Conservation (phyloP, 2,329 filamentous ascomycete genomes). For the Botrytis squamosa region DNA sequence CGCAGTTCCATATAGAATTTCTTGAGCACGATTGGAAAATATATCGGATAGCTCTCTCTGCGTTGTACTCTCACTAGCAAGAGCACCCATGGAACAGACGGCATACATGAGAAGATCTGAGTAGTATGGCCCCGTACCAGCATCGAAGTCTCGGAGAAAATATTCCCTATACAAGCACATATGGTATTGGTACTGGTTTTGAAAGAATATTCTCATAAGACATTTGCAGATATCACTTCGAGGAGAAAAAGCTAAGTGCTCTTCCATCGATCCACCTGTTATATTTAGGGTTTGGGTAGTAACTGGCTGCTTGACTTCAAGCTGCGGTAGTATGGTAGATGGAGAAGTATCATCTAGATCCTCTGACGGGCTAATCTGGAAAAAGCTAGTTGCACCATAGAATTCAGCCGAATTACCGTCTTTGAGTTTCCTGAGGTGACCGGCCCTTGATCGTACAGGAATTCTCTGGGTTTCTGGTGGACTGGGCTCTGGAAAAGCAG, state of each 20-base stretch:
- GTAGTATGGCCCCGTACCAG: slow-evolving; percentile 48
- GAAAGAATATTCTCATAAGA: slow-evolving; percentile 50
- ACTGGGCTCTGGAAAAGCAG: slow-evolving; percentile 7
- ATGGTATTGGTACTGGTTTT: slow-evolving; percentile 49
- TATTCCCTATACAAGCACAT: slow-evolving; percentile 53
- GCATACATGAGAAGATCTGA: slow-evolving; percentile 50
- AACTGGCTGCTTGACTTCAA: neutral
- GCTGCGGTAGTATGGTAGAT: neutral
- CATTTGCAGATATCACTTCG: slow-evolving; percentile 46
- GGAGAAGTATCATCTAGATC: slow-evolving; percentile 21
- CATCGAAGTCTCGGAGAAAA: slow-evolving; percentile 51
- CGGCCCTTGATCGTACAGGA: slow-evolving; percentile 39
- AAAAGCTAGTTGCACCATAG: slow-evolving; percentile 50
- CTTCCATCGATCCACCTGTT: neutral
- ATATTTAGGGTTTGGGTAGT: neutral
- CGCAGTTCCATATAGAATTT: slow-evolving; percentile 46
- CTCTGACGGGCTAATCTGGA: slow-evolving; percentile 40
- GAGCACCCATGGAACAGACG: slow-evolving; percentile 50
- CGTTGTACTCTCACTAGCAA: slow-evolving; percentile 44
- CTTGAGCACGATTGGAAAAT: slow-evolving; percentile 46
- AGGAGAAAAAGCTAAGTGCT: slow-evolving; percentile 41
- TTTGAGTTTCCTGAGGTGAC: slow-evolving; percentile 42
- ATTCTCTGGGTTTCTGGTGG: slow-evolving; percentile 25
- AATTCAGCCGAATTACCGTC: slow-evolving; percentile 47
- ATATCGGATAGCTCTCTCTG: slow-evolving; percentile 43